Conservation (phyloP, 2,329 filamentous ascomycete genomes). For the Coniosporium tulheliwenetii region DNA sequence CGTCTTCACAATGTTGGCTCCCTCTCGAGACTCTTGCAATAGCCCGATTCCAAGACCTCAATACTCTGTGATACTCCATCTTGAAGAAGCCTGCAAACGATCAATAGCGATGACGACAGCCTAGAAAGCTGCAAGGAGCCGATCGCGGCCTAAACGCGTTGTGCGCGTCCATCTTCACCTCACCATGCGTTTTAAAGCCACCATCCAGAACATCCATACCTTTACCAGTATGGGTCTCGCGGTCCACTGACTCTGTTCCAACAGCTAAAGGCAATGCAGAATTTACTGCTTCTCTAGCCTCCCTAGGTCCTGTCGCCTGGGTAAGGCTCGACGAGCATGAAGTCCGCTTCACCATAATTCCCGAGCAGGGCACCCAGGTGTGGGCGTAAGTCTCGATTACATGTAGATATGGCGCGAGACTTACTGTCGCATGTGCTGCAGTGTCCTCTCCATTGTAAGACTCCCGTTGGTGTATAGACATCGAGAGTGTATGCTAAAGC, state of each 20-base stretch:
- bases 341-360: slow-evolving; percentile 88
- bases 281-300: slow-evolving; percentile 45
- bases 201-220: slow-evolving; percentile 33
- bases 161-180: not conserved
- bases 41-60: no score
- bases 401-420: no score
- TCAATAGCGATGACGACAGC: no score
- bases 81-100: no score
- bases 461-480: slow-evolving; percentile 3
- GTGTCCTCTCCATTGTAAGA: slow-evolving; percentile 26
- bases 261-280: slow-evolving; percentile 22
- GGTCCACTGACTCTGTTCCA: slow-evolving; percentile 3
- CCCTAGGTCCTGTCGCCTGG: slow-evolving; percentile 74
- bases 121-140: no score
- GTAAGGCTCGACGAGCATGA: slow-evolving; percentile 74
- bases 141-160: no score
- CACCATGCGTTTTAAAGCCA: slow-evolving; percentile 36
- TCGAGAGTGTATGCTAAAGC: slow-evolving; percentile 11
- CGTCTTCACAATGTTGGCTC: no score
- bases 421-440: slow-evolving; percentile 7
- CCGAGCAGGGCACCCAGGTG: slow-evolving; percentile 86
- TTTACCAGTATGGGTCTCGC: slow-evolving; percentile 32
- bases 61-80: no score
- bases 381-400: slow-evolving; percentile 57
- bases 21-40: no score